phyloP scores from a whole-genome alignment of 352 stramenopile genomes.

The Thalassiosira delicatula region DNA sequence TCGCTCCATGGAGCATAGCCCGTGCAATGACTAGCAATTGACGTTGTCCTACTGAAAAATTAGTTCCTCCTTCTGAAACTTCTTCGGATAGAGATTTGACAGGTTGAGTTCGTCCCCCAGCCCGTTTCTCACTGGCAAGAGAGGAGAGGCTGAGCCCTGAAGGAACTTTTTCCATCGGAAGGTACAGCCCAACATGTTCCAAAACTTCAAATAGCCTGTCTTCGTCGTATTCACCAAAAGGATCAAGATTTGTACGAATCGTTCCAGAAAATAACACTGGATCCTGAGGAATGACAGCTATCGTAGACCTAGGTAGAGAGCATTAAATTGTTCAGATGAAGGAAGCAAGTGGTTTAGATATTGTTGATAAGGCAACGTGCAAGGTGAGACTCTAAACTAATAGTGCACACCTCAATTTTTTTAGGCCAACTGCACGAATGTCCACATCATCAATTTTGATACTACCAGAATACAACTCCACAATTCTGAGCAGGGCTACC shows the following conservation, averaged over 20 bases:
- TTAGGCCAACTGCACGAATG: slow-evolving; percentile 80
- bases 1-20: slow-evolving; percentile 90
- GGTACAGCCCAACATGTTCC: slow-evolving; percentile 90
- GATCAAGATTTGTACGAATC: slow-evolving; percentile 89
- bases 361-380: background rate
- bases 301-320: slow-evolving; percentile 75
- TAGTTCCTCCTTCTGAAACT: slow-evolving; percentile 89
- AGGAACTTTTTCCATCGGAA: no score
- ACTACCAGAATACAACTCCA: slow-evolving; percentile 80
- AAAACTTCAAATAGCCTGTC: slow-evolving; percentile 90
- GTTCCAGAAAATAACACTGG: slow-evolving; percentile 88
- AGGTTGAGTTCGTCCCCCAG: slow-evolving; percentile 38
- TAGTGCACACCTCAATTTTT: no score
- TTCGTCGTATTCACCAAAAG: slow-evolving; percentile 86
- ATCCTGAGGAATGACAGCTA: slow-evolving; percentile 89
- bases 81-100: slow-evolving; percentile 70
- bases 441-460: slow-evolving; percentile 91
- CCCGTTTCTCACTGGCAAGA: slow-evolving; percentile 15
- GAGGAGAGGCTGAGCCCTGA: no score
- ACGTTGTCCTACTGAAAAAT: slow-evolving; percentile 94
- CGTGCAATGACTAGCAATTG: slow-evolving; percentile 95
- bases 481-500: slow-evolving; percentile 85
- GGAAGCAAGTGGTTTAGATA: background rate
- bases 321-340: background rate
- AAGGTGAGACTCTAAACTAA: background rate